Conservation (phyloP, 768 basidiomycete species). For the Boletales sp. region DNA sequence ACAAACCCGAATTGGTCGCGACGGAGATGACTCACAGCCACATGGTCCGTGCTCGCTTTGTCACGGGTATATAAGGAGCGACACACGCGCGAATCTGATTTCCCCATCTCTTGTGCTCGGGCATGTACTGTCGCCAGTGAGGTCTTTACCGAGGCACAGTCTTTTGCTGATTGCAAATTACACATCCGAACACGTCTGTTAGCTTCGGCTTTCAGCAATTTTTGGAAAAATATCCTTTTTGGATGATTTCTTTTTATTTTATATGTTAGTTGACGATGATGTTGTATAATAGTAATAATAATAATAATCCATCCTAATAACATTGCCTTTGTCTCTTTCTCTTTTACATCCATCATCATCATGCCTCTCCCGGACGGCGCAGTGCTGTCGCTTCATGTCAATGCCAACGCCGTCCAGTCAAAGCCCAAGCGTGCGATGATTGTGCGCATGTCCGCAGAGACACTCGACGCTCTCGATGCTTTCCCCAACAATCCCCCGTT, state of each 20-base stretch:
- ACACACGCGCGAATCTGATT: not conserved
- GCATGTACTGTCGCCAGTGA: conserved; percentile 95
- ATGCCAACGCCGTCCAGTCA: conserved; percentile 49
- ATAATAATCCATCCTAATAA: no score
- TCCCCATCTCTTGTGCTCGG: conserved; percentile 87
- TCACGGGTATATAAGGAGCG: conserved; percentile 8
- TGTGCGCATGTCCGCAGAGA: conserved; percentile 69
- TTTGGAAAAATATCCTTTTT: conserved; percentile 53
- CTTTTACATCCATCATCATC: conserved; percentile 6
- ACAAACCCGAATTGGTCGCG: not conserved
- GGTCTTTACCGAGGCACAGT: conserved; percentile 94
- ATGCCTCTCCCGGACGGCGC: conserved; percentile 67
- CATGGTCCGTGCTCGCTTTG: conserved; percentile 17
- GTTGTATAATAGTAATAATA: no score
- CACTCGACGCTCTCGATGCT: conserved; percentile 62
- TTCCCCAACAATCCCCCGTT: conserved; percentile 43
- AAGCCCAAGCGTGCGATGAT: conserved; percentile 73
- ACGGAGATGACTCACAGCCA: conserved; percentile 1
- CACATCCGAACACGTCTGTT: conserved; percentile 92
- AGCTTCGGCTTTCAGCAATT: conserved; percentile 89
- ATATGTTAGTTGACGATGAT: no score
- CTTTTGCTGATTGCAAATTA: conserved; percentile 97
- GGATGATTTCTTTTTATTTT: no score
- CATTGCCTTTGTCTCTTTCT: not conserved
- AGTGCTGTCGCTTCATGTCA: conserved; percentile 56